phyloP scores from a whole-genome alignment of 805 yeast species.

The Myxozyma lipomycoides region DNA sequence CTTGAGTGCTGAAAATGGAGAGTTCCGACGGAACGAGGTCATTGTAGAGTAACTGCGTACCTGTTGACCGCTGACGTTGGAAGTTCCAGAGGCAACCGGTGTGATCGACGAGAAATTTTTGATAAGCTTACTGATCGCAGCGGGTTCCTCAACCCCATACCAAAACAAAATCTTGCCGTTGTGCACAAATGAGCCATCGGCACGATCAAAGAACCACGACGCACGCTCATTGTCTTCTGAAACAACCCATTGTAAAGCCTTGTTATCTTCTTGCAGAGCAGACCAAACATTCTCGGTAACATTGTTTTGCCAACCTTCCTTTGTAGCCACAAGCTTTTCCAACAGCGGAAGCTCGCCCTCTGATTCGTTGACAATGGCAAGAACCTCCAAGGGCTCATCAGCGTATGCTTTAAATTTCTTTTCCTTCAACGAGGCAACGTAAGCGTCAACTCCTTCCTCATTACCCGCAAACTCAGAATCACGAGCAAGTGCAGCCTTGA shows the following conservation, averaged over 20 bases:
- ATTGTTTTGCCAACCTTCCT: conserved; percentile 94
- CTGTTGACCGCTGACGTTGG: conserved; percentile 5
- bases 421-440: conserved; percentile 66
- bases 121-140: conserved; percentile 12
- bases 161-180: conserved; percentile 89
- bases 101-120: conserved; percentile 7
- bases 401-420: conserved; percentile 72
- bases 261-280: conserved; percentile 70
- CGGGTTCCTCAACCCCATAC: conserved; percentile 63
- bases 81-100: background rate
- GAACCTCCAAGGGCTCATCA: conserved; percentile 92
- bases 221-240: conserved; percentile 86
- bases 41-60: conserved; percentile 12
- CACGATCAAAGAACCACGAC: conserved; percentile 85
- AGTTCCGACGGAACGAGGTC: conserved; percentile 5
- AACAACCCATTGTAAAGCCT: conserved; percentile 79
- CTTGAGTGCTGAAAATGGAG: background rate
- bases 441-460: conserved; percentile 70
- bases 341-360: conserved; percentile 56
- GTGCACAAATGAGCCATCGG: conserved; percentile 90
- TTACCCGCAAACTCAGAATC: conserved; percentile 73
- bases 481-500: conserved; percentile 70
- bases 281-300: conserved; percentile 92
- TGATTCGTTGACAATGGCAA: conserved; percentile 69
- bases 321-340: conserved; percentile 81